Conservation (phyloP, 2,329 filamentous ascomycete species). For the Ampelomyces quisqualis region DNA sequence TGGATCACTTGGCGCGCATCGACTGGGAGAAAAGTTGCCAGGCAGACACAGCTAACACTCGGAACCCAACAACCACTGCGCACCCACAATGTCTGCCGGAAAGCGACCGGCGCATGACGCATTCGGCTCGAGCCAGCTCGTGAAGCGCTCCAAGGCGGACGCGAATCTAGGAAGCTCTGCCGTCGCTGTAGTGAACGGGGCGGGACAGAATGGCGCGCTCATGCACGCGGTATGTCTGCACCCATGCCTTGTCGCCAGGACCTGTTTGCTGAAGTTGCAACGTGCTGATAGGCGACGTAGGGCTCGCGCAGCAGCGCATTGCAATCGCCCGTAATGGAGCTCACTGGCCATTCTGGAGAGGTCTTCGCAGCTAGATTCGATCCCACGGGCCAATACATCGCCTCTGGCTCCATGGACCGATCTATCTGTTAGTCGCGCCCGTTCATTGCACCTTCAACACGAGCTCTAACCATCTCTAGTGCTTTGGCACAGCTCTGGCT, state of each 20-base stretch:
- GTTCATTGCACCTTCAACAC: constrained; percentile 8
- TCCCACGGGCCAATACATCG: constrained; percentile 81
- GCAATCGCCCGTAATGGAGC: constrained; percentile 90
- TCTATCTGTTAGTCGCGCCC: constrained; percentile 67
- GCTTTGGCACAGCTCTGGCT: constrained; percentile 88
- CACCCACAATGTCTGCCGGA: constrained; percentile 73
- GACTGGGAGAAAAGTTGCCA: constrained; percentile 23
- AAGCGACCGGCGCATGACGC: constrained; percentile 88
- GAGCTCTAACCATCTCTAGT: constrained; percentile 56
- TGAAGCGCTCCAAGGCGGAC: constrained; percentile 84
- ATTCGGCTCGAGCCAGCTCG: constrained; percentile 74
- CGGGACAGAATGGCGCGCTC: constrained; percentile 61
- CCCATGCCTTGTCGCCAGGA: constrained; percentile 41
- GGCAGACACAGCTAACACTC: constrained; percentile 6
- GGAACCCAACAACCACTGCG: constrained; percentile 2
- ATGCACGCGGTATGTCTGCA: constrained; percentile 64
- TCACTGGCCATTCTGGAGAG: constrained; percentile 76
- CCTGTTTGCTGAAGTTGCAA: constrained; percentile 31
- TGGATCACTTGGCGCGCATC: constrained; percentile 15
- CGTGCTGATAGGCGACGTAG: constrained; percentile 53
- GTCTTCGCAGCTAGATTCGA: constrained; percentile 91
- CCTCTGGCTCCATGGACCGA: constrained; percentile 93
- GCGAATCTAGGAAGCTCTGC: constrained; percentile 56
- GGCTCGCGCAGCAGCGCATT: constrained; percentile 76
- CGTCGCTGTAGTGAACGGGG: constrained; percentile 59